Evolutionary conservation across 1,139 yeast species (phyloP).

Genomic region (Suhomyces anneliseae): DNA sequence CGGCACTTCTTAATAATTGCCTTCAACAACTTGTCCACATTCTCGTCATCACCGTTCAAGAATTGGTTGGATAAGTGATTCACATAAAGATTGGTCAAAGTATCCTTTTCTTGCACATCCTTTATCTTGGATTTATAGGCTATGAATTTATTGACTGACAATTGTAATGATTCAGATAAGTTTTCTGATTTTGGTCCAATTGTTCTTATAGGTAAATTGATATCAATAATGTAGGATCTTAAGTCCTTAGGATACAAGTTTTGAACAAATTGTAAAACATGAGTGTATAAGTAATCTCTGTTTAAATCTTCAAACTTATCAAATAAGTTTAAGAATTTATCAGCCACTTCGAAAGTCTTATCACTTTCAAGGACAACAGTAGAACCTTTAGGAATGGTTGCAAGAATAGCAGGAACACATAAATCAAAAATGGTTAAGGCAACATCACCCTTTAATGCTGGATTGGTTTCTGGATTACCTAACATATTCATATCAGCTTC

Average conservation of each 20-base stretch:
- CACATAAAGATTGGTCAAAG: slow-evolving; percentile 47
- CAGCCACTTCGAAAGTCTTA: slow-evolving; percentile 45
- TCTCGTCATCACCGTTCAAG: slow-evolving; percentile 35
- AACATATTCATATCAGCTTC: slow-evolving; percentile 85
- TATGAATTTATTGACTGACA: slow-evolving; percentile 67
- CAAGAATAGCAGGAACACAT: slow-evolving; percentile 53
- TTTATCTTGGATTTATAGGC: slow-evolving; percentile 53
- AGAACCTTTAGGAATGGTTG: slow-evolving; percentile 28
- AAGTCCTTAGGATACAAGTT: slow-evolving; percentile 35
- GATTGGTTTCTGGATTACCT: slow-evolving; percentile 83
- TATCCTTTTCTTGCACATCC: slow-evolving; percentile 33
- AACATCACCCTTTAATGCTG: slow-evolving; percentile 87
- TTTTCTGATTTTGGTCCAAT: slow-evolving; percentile 32
- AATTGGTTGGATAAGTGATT: slow-evolving; percentile 36
- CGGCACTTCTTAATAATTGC: slow-evolving; percentile 44
- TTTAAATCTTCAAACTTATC: slow-evolving; percentile 70
- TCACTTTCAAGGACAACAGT: slow-evolving; percentile 29
- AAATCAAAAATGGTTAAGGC: slow-evolving; percentile 81
- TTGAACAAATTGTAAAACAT: slow-evolving; percentile 57
- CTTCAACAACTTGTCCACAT: slow-evolving; percentile 31
- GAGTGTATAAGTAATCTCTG: slow-evolving; percentile 64
- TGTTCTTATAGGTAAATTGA: slow-evolving; percentile 68
- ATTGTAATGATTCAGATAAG: slow-evolving; percentile 64
- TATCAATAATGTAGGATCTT: slow-evolving; percentile 53
- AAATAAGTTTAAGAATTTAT: slow-evolving; percentile 53